Evolutionary conservation across 768 basidiomycete genomes (phyloP), one percentile per base, ranked within the genome.

Genomic region (Naganishia vaughanmartiniae): DNA sequence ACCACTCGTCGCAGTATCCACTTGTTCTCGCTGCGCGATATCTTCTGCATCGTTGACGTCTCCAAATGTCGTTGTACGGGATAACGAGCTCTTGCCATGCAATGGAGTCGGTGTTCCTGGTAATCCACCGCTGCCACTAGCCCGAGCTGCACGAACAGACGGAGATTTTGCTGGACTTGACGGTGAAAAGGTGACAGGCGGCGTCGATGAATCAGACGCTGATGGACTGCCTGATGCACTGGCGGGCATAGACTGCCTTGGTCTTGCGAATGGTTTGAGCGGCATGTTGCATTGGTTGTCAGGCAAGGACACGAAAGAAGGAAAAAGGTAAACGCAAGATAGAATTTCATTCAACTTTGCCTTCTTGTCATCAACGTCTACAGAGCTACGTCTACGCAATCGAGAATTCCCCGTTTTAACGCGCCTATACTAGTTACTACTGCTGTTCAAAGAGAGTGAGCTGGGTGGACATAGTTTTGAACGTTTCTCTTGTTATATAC

Each of bases 221-320:
- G 42, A 15, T 36, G 45, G 45, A 46, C 45, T 46, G 24, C n/a
- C 6, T 15, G 48, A 3, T 7, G 48, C 48, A 26, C 48, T 51
- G n/a, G 60, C 39, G 3, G 60, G 60, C 24, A 63, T 39, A 12
- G 60, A 63, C 42, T 63, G 60, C 15, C 60, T 39, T 30, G 60
- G 60, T 63, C 60, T 63, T 10, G 60, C 60, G 26, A 63, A 63
- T 30, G 60, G 60, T 26, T 63, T 63, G 60, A 63, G 60, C 2
- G 60, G 60, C 39, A 45, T 45, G 5, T 4, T 63, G 60, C 12
- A 9, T 2, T 11, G 2, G 12, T 14, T 15, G 30, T 55, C 34
- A n/a, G n/a, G n/a, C n/a, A n/a, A n/a, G n/a, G n/a, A n/a, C n/a
- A n/a, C n/a, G n/a, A n/a, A n/a, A n/a, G n/a, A n/a, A n/a, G n/a